A percentile compares a stretch with the other conserved stretches of the same genome.
phyloP scores from a whole-genome alignment of 192 early-diverging fungal species.

The Jimgerdemannia lactiflua region DNA sequence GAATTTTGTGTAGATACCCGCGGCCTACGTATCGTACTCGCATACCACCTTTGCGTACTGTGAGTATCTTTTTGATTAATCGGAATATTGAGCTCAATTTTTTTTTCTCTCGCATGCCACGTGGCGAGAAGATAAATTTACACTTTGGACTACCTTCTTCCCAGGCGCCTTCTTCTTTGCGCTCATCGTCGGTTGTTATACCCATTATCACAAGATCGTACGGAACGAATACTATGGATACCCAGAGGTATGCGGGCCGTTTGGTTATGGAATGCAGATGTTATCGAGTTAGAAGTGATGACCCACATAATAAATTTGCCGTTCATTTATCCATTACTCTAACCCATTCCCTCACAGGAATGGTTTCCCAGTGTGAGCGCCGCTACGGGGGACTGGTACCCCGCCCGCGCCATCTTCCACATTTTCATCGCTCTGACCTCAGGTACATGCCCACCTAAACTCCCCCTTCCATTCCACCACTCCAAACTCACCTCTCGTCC shows the following conservation, averaged over 20 bases:
- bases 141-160: slow-evolving; percentile 2
- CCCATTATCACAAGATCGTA: slow-evolving; percentile 81
- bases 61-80: slow-evolving; percentile 10
- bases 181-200: slow-evolving; percentile 64
- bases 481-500: neutral
- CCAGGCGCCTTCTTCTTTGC: slow-evolving; percentile 67
- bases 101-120: slow-evolving; percentile 1
- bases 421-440: slow-evolving; percentile 74
- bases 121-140: slow-evolving; percentile 4
- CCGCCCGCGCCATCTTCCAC: slow-evolving; percentile 72
- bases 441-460: slow-evolving; percentile 25
- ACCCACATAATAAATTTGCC: neutral
- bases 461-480: neutral
- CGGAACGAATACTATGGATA: slow-evolving; percentile 76
- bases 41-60: slow-evolving; percentile 32
- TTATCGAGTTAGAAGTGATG: neutral
- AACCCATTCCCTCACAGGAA: slow-evolving; percentile 32
- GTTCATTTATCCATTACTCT: slow-evolving; percentile 10
- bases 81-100: neutral
- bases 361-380: slow-evolving; percentile 85
- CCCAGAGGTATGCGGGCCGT: slow-evolving; percentile 49
- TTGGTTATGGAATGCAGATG: slow-evolving; percentile 4
- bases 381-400: slow-evolving; percentile 79
- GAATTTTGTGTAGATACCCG: slow-evolving; percentile 19
- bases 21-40: slow-evolving; percentile 17